Evolutionary conservation across 352 stramenopile species (phyloP), one percentile per base, ranked within the genome.

Genomic region (Phytophthora podocarpi): DNA sequence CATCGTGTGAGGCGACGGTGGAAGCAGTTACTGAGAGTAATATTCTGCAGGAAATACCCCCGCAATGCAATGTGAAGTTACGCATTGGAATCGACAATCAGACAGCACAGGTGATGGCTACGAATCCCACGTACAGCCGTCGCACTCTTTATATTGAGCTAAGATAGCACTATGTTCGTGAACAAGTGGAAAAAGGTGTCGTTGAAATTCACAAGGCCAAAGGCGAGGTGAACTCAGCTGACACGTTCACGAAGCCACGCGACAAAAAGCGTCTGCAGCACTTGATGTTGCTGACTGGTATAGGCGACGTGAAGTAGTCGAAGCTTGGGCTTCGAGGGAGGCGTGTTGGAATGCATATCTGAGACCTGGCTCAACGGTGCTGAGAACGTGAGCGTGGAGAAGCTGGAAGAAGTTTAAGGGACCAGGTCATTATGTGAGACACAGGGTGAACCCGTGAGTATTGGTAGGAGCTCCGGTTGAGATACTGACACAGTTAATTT

Each of bases 11-110:
- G 24, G 32, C 61, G 4, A 42, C 9, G 7, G 49, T 60, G 62
- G 62, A 64, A 34, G 50, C n/a, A 42, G 24, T 24, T 18, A 12
- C 21, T 53, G 2, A 8, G 8, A 11, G n/a, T n/a, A 57, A 68
- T n/a, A 20, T 60, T 3, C 21, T 68, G 12, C 39, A 45, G 10
- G 48, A 70, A 23, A 30, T 61, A 16, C 59, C 64, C 11, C 34
- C 41, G 16, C 9, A 47, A 5, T 21, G 36, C 12, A 49, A 28
- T 4, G 34, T 31, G 1, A 27, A 41, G 24, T 5, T 43, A 20
- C 16, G 21, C 5, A 4, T 66, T 18, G 55, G 54, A 15, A 66
- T 70, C 23, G 47, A 70, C 20, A 70, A 70, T 42, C 55, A 53
- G 34, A 37, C 53, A 28, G 62, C 62, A 2, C 36, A 32, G 21